These are phyloP conservation scores for Quercus berberidifolia DNA, from an alignment of 306 rosid genomes.

Conservation along the genomic window DNA sequence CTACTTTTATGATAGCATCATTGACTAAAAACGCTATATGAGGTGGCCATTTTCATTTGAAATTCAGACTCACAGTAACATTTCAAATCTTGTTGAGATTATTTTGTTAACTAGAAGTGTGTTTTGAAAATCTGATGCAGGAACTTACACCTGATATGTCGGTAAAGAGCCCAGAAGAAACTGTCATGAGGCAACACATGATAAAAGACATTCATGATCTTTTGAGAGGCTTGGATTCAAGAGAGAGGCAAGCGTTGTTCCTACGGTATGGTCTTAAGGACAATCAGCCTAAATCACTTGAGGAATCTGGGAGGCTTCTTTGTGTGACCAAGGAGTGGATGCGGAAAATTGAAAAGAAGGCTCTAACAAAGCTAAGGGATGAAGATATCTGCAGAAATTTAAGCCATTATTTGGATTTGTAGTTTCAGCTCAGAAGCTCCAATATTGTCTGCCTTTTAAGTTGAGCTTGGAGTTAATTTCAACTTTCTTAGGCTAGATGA, in stretches of 20 bases:
- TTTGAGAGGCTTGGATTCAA: conserved; percentile 54
- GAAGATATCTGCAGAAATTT: conserved; percentile 42
- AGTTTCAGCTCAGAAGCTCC: conserved; percentile 26
- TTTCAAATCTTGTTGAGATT: neutral
- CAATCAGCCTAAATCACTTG: conserved; percentile 65
- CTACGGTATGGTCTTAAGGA: conserved; percentile 71
- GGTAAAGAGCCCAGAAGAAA: conserved; percentile 61
- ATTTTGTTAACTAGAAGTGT: conserved; percentile 15
- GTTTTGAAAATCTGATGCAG: conserved; percentile 38
- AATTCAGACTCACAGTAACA: too few species aligned
- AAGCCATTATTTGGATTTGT: conserved; percentile 50
- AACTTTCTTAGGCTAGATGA: neutral
- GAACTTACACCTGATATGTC: conserved; percentile 47
- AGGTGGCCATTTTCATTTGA: neutral
- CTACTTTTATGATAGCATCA: too few species aligned
- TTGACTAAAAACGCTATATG: too few species aligned
- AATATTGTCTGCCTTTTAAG: conserved; percentile 17
- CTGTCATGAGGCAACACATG: conserved; percentile 63
- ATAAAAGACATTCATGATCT: conserved; percentile 47
- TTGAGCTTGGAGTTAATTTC: neutral
- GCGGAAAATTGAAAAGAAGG: conserved; percentile 70
- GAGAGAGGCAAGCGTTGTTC: conserved; percentile 66
- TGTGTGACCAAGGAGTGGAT: conserved; percentile 70
- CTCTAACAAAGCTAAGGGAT: conserved; percentile 49
- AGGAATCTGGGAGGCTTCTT: conserved; percentile 64